These are phyloP conservation scores for Blastobotrys malaysiensis DNA, from an alignment of 1,139 yeast genomes.

Conservation along the genomic window DNA sequence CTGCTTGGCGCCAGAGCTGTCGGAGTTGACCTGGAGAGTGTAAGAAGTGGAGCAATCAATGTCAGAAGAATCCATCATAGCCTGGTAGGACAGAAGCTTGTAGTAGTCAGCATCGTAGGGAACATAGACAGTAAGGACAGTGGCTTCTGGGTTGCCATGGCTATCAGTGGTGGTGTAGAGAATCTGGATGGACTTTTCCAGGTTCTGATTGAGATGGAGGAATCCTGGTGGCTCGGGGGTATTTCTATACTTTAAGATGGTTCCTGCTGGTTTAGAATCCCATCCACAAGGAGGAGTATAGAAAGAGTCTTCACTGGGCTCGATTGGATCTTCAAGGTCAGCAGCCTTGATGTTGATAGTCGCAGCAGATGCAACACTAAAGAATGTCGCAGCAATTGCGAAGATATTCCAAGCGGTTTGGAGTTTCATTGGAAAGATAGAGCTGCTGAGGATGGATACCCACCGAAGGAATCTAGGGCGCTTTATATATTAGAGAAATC, in stretches of 20 bases:
- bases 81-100: constrained; percentile 27
- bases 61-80: constrained; percentile 27
- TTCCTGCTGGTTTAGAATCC: constrained; percentile 15
- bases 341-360: not conserved
- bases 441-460: not conserved
- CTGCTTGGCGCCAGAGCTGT: constrained; percentile 1
- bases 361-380: not conserved
- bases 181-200: constrained; percentile 3
- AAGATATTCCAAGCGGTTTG: not conserved
- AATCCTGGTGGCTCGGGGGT: constrained; percentile 13
- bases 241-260: constrained; percentile 14
- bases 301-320: constrained; percentile 22
- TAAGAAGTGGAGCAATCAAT: constrained; percentile 30
- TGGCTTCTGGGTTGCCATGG: constrained; percentile 1
- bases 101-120: constrained; percentile 19
- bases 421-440: not conserved
- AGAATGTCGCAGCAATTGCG: not conserved
- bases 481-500: too few relatives aligned
- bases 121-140: constrained; percentile 24
- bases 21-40: constrained; percentile 17
- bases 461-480: not conserved
- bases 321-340: not conserved
- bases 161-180: constrained; percentile 6
- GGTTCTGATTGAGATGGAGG: not conserved
- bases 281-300: constrained; percentile 21